Evolutionary conservation across 371 early-diverging fungal genomes (phyloP), one percentile per base, ranked within the genome.

Genomic region (Syncephalis fuscata): DNA sequence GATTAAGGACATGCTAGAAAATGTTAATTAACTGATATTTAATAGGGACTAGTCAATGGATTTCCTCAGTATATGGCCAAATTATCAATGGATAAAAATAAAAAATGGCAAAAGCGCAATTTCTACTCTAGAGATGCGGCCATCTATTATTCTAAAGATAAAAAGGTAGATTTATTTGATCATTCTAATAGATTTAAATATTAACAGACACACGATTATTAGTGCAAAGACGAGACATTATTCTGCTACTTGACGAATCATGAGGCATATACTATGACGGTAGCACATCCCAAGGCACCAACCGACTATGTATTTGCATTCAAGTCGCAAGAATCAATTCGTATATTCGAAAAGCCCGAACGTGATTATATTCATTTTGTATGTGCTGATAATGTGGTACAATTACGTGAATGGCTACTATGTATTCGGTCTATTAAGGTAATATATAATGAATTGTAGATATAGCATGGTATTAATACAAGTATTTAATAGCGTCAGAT

Each of bases 261-360:
- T 63, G 85, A 83, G 50, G 84, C 88, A 2, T 91, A 86, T 59
- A 81, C 88, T 11, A 63, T 78, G 27, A 67, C 70, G 3, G 63
- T 68, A 42, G 59, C 70, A 8, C 60, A 67, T 3, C 70, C 72
- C 44, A 74, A 73, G 46, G 67, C 83, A 8, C 89, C 90, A 0
- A 87, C 88, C 17, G 60, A 75, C 14, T 89, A 66, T 66, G 74
- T 78, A 15, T 85, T 94, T 70, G 84, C 84, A 0, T 63, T 94
- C 11, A 80, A 88, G 59, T 84, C 86, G 0, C 82, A 83, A 53
- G 71, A 82, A 49, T 73, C 71, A 48, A 58, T 80, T 19, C 67
- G 67, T 25, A 70, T 81, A 48, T 92, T 84, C 61, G 86, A 90
- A 53, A 79, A 78, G 41, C 71, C 76, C 40, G 78, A 81, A 50